Evolutionary conservation across 129 eudicot genomes (phyloP).

Genomic region (Arctium lappa): DNA sequence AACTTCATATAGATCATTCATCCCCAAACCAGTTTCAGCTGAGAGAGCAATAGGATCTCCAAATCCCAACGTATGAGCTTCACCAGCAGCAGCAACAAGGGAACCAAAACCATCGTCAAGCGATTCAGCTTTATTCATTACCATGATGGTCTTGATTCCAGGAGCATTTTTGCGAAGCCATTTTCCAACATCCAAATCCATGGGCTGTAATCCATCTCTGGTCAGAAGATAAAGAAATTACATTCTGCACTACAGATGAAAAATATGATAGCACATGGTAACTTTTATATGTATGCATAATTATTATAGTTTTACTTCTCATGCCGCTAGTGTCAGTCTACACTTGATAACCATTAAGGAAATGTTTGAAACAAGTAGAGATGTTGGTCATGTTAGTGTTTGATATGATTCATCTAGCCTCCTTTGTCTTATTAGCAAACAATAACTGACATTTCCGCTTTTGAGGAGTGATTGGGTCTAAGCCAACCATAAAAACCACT

Average conservation of each 20-base stretch:
- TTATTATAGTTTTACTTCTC: background rate
- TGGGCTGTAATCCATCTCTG: slow-evolving; percentile 91
- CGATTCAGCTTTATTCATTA: slow-evolving; percentile 90
- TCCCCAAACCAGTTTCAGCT: slow-evolving; percentile 95
- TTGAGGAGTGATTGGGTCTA: background rate
- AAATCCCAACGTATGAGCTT: slow-evolving; percentile 79
- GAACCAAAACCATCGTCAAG: slow-evolving; percentile 75
- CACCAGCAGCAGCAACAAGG: slow-evolving; percentile 77
- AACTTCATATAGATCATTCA: slow-evolving; percentile 67
- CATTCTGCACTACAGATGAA: background rate
- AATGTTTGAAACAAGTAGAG: background rate
- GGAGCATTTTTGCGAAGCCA: slow-evolving; percentile 90
- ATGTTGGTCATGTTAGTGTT: background rate
- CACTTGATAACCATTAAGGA: background rate
- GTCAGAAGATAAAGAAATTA: slow-evolving; percentile 7
- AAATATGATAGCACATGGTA: background rate
- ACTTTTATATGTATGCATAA: background rate
- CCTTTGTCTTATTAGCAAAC: background rate
- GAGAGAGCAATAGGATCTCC: slow-evolving; percentile 92
- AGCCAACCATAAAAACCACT: too few relatives aligned
- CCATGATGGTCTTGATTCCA: slow-evolving; percentile 66
- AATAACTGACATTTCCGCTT: background rate
- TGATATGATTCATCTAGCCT: background rate
- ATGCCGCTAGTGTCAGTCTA: background rate
- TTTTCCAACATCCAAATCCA: slow-evolving; percentile 97